Evolutionary conservation across 345 rosid genomes (phyloP), one percentile per base, ranked within the genome.

Genomic region (Odontarrhena argentea): DNA sequence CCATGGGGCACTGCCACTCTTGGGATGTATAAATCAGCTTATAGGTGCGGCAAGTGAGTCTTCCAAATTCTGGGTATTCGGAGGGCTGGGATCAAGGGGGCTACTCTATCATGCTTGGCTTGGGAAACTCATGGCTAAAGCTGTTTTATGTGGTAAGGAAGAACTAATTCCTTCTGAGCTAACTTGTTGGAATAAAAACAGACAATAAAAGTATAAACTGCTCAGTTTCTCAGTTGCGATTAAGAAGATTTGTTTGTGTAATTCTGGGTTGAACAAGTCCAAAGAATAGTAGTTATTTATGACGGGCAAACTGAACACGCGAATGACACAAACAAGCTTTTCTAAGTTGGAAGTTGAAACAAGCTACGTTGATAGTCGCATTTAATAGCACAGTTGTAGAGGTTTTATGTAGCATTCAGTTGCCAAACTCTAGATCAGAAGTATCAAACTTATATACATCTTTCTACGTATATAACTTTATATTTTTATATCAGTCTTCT

Each of bases 1-100:
- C 12, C 67, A 81, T 5, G 98, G 98, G 42, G 88, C 97, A 15
- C 80, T 90, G 73, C 98, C 98, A 0, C 84, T 93, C 70, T 65
- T 88, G 70, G 94, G 97, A 12, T 75, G 96, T 60, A 69, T 90
- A 9, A 64, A 86, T 70, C 71, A 82, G 77, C 69, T 85, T 35
- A 25, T 88, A 55, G 80, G 78, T 25, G 69, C 50, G 42, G 60
- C 74, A 44, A 66, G 28, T 71, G 61, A 18, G 22, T 51, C 61
- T 53, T 79, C 82, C 70, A 84, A 76, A 37, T 93, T 75, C 58
- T 93, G 97, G 96, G 71, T 93, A 36, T 80, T 90, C 8, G 87
- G 86, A 38, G 98, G 98, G 70, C 96, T 93, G 9, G 97, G 98
- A 63, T 83, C 96, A 15, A 84, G 97, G 51, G 97, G 97, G 8